These are phyloP conservation scores for Rhododendron ferrugineum DNA, from an alignment of 148 eudicot species.

Conservation along the genomic window DNA sequence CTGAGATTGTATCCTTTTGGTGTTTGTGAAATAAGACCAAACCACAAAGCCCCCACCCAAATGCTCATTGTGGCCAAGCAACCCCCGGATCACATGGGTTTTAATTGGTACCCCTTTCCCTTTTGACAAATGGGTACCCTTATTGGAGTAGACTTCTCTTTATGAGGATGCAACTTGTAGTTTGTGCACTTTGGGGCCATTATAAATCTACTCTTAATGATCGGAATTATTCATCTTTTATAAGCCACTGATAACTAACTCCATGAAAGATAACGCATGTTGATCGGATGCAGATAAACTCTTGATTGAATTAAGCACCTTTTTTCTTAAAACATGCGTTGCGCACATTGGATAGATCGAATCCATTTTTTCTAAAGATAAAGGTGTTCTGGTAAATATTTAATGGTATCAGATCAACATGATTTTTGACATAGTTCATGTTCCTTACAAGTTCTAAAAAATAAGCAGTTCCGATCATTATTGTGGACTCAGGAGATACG, in stretches of 20 bases:
- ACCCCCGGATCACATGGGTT: neutral
- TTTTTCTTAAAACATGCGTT: neutral
- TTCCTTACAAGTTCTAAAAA: neutral
- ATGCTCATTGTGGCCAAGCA: neutral
- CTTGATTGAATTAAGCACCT: neutral
- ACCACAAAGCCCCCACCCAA: neutral
- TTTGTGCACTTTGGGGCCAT: neutral
- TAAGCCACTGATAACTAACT: neutral
- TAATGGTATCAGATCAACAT: neutral
- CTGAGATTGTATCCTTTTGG: neutral
- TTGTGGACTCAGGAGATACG: neutral
- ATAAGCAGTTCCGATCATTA: too few relatives aligned
- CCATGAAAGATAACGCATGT: neutral
- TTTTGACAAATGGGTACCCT: neutral
- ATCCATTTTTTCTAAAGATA: neutral
- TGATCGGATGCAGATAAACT: neutral
- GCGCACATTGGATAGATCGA: neutral
- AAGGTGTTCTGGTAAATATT: neutral
- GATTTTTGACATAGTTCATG: neutral
- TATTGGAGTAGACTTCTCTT: neutral
- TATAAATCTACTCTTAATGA: neutral
- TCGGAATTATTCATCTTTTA: neutral
- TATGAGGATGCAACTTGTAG: neutral
- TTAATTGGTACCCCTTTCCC: neutral
- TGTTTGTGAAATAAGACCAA: neutral